Evolutionary conservation across 257 asterid genomes (phyloP).

Genomic region (Capsicum rhomboideum): DNA sequence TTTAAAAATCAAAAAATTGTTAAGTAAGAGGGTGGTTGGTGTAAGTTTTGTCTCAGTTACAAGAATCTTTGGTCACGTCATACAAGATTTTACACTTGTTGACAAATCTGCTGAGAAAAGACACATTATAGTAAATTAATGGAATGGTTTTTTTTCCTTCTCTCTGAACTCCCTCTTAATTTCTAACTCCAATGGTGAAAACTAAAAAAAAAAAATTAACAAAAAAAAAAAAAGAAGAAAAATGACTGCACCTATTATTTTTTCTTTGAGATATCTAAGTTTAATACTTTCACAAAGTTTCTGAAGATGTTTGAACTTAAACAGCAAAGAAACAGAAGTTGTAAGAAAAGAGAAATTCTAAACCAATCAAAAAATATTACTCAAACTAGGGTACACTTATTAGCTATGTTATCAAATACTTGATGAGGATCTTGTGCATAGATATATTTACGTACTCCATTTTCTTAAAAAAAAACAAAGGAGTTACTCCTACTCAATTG

Average conservation of each 20-base stretch:
- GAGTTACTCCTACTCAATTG: no score
- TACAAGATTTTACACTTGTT: slow-evolving; percentile 52
- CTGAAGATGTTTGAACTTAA: slow-evolving; percentile 28
- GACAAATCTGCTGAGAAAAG: slow-evolving; percentile 36
- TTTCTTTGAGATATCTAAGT: slow-evolving; percentile 13
- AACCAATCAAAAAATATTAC: slow-evolving; percentile 26
- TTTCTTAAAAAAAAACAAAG: not conserved
- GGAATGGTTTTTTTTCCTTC: not conserved
- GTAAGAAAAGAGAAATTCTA: slow-evolving; percentile 12
- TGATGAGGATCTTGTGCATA: not conserved
- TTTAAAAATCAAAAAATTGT: not conserved
- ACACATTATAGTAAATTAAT: not conserved
- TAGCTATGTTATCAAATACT: slow-evolving; percentile 7
- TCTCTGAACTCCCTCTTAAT: not conserved
- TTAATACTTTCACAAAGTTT: slow-evolving; percentile 26
- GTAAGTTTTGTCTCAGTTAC: slow-evolving; percentile 22
- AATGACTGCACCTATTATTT: not conserved
- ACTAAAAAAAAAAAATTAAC: not conserved
- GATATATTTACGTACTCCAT: not conserved
- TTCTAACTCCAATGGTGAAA: not conserved
- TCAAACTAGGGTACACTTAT: slow-evolving; percentile 1
- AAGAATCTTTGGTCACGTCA: slow-evolving; percentile 80
- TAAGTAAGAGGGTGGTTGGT: slow-evolving; percentile 8
- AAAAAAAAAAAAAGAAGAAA: not conserved
- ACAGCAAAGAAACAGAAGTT: slow-evolving; percentile 30